Percentiles rank a stretch among this genome's conserved stretches.
Evolutionary conservation across 2,329 filamentous ascomycete species (phyloP).

Genomic region (Aspergillus sp.): DNA sequence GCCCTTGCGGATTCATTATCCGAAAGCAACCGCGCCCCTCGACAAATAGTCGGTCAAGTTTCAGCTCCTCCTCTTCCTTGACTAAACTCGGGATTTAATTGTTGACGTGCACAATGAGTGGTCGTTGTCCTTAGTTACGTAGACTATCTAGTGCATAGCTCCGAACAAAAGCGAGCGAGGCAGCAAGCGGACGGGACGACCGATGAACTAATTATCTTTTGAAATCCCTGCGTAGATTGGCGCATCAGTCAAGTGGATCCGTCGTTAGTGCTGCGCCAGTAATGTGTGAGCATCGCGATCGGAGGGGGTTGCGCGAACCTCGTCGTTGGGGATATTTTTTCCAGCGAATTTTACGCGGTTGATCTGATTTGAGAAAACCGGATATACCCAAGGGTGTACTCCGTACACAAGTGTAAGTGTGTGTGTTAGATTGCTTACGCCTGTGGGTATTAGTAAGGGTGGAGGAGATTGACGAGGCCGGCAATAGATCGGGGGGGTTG

Average conservation of each 20-base stretch:
- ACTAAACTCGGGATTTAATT: no score
- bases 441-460: no score
- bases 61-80: not conserved
- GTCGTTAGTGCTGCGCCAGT: not conserved
- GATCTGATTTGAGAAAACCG: not conserved
- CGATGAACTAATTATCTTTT: not conserved
- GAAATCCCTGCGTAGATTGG: constrained; percentile 6
- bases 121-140: no score
- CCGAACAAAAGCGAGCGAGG: not conserved
- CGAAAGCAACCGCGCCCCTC: not conserved
- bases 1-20: not conserved
- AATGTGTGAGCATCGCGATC: not conserved
- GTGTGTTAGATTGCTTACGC: not conserved
- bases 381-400: not conserved
- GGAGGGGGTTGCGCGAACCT: not conserved
- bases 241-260: not conserved
- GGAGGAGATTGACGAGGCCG: no score
- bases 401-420: no score
- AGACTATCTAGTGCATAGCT: not conserved
- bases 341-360: not conserved
- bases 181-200: not conserved
- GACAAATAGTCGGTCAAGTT: not conserved
- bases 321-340: not conserved
- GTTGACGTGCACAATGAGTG: no score
- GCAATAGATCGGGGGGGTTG: not conserved